phyloP scores from a whole-genome alignment of 2,329 filamentous ascomycete genomes.

The Sodiomyces alkalinus region DNA sequence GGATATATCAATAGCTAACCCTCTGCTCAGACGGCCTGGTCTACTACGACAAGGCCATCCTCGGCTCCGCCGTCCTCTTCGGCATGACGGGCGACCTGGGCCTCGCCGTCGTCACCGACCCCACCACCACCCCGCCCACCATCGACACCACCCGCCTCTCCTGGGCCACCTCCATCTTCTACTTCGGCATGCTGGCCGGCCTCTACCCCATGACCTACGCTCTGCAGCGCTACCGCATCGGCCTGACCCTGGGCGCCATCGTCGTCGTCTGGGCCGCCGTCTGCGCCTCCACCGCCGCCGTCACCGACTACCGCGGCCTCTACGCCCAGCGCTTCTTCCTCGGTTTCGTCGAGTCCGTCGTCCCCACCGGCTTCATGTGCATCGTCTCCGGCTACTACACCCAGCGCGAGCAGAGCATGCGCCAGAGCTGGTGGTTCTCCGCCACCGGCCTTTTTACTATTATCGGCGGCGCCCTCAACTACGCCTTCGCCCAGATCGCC shows the following conservation, averaged over 20 bases:
- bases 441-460: conserved; percentile 44
- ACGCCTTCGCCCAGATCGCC: conserved; percentile 49
- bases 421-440: conserved; percentile 55
- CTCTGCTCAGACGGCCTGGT: conserved; percentile 26
- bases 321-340: conserved; percentile 53
- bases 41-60: conserved; percentile 46
- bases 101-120: conserved; percentile 34
- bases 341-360: conserved; percentile 45
- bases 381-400: conserved; percentile 49
- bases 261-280: conserved; percentile 52
- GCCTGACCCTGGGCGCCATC: conserved; percentile 45
- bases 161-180: conserved; percentile 69
- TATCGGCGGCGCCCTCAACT: conserved; percentile 48
- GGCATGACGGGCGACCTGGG: conserved; percentile 58
- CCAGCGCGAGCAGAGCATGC: conserved; percentile 45
- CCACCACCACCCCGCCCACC: conserved; percentile 29
- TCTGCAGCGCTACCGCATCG: conserved; percentile 51
- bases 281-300: conserved; percentile 54
- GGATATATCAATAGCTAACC: too few species aligned
- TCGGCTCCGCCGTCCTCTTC: conserved; percentile 58
- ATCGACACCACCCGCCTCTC: conserved; percentile 52
- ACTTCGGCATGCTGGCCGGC: conserved; percentile 64
- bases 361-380: conserved; percentile 53
- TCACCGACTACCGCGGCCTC: conserved; percentile 46
- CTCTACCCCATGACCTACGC: conserved; percentile 60